Conservation (phyloP, 352 stramenopile species). For the Phytopythium cucurbitacearum region DNA sequence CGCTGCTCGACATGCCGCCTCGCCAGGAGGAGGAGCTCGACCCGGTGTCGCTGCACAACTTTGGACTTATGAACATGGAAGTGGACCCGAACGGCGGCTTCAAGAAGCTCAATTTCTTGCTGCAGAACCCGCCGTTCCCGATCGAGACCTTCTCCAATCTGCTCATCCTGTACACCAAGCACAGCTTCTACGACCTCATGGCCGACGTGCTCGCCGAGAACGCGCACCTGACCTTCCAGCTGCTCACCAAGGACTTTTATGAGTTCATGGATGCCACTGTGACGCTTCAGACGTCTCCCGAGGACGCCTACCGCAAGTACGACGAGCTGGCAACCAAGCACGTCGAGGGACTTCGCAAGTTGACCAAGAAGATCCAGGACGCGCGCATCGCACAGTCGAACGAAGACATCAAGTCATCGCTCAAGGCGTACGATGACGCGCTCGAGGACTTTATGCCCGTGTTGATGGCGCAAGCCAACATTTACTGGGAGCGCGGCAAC, state of each 20-base stretch:
- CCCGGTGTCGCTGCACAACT: conserved; percentile 85
- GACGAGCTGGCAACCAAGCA: conserved; percentile 92
- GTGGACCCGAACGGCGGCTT: conserved; percentile 91
- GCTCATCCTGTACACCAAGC: conserved; percentile 93
- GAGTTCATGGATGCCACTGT: conserved; percentile 95
- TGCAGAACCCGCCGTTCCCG: conserved; percentile 92
- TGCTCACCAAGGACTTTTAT: conserved; percentile 92
- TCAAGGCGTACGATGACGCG: conserved; percentile 93
- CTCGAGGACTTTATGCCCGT: conserved; percentile 96
- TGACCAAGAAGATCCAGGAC: conserved; percentile 95
- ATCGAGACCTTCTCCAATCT: conserved; percentile 96
- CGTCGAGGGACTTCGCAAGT: conserved; percentile 90
- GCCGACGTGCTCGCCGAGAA: conserved; percentile 94
- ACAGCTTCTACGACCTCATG: conserved; percentile 94
- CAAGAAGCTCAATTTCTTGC: conserved; percentile 95
- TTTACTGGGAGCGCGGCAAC: conserved; percentile 96
- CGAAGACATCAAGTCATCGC: conserved; percentile 88
- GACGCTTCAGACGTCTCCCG: conserved; percentile 90
- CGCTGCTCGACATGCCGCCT: conserved; percentile 92
- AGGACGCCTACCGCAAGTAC: conserved; percentile 93
- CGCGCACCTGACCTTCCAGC: conserved; percentile 90
- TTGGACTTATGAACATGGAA: conserved; percentile 94
- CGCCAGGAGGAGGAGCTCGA: conserved; percentile 92
- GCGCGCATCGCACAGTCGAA: conserved; percentile 88
- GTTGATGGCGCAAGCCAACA: conserved; percentile 94